These are phyloP conservation scores for Diaporthe australafricana DNA, from an alignment of 2,329 filamentous ascomycete genomes.

Conservation along the genomic window DNA sequence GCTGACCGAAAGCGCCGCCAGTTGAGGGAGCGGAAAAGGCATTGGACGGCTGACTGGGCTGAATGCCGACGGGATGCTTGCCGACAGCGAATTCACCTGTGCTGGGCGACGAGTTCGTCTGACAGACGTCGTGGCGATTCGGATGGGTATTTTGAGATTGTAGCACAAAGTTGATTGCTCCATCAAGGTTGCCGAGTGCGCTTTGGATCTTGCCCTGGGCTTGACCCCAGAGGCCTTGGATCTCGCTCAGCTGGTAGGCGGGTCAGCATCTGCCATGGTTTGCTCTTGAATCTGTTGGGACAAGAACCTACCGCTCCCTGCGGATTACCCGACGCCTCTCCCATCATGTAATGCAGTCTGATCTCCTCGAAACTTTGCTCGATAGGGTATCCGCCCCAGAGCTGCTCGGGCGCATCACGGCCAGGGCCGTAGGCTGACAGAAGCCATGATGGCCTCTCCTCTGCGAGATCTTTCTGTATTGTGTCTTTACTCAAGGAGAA, in stretches of 20 bases:
- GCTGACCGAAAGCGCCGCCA: slow-evolving; percentile 53
- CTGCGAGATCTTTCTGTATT: slow-evolving; percentile 75
- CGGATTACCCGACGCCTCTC: slow-evolving; percentile 69
- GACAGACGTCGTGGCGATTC: slow-evolving; percentile 76
- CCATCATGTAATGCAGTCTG: slow-evolving; percentile 76
- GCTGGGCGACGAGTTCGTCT: slow-evolving; percentile 56
- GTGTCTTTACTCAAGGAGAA: slow-evolving; percentile 68
- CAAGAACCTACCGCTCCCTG: slow-evolving; percentile 60
- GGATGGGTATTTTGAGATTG: slow-evolving; percentile 77
- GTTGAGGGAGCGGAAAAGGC: slow-evolving; percentile 42
- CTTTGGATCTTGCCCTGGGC: slow-evolving; percentile 78
- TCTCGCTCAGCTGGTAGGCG: slow-evolving; percentile 65
- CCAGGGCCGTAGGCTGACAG: slow-evolving; percentile 88
- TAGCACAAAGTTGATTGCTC: slow-evolving; percentile 77
- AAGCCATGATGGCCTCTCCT: slow-evolving; percentile 84
- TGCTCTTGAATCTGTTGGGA: not conserved
- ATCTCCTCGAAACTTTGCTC: slow-evolving; percentile 94
- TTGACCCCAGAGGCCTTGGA: slow-evolving; percentile 70
- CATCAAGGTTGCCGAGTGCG: slow-evolving; percentile 76
- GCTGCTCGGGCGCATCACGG: slow-evolving; percentile 79
- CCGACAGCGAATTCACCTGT: slow-evolving; percentile 59
- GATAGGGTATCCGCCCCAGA: slow-evolving; percentile 82
- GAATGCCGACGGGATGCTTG: slow-evolving; percentile 43
- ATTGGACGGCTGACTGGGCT: slow-evolving; percentile 38
- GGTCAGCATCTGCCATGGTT: slow-evolving; percentile 36